Evolutionary conservation across 2,329 filamentous ascomycete genomes (phyloP), one percentile per base, ranked within the genome.

Genomic region (Ilyonectria sp.): DNA sequence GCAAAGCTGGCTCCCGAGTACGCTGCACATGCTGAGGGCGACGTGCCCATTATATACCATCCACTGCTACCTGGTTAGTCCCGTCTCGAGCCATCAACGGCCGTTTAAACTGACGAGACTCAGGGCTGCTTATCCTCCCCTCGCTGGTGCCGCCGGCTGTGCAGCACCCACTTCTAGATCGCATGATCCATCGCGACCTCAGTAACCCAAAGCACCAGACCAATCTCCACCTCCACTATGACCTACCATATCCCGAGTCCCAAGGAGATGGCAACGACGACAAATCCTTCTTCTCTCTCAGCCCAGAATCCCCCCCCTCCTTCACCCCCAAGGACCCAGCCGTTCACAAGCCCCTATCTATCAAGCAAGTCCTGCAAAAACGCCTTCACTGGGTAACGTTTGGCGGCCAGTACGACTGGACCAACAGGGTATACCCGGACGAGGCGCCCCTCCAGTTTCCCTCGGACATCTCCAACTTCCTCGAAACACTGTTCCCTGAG

Each of bases 351-450:
- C 86, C 93, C 2, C 84, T 98, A 10, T 87, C 89, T 2, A 84
- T 93, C 60, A 84, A 88, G 55, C 91, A 91, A 75, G 89, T 95
- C 33, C 85, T 98, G 49, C 89, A 91, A 64, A 92, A 91, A 69
- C 95, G 93, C 69, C 87, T 98, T 26, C 94, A 95, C 73, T 99
- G 96, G 96, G 89, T 97, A 47, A 98, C 95, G 0, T 88, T 99
- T 3, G 96, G 96, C 56, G 95, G 94, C 0, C 96, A 98, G 79
- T 98, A 98, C 80, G 93, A 98, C 82, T 98, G 95, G 96, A 97
- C 94, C 0, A 89, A 90, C 63, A 95, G 97, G 72, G 83, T 89
- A 13, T 98, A 98, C 77, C 94, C 95, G 0, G 79, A 84, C 10
- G 85, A 87, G n/a, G 67, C 79, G 4, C 91, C 93, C 1, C 94